Base-by-base conservation (phyloP, 805 yeast genomes). In the Candida gorgasii region DNA sequence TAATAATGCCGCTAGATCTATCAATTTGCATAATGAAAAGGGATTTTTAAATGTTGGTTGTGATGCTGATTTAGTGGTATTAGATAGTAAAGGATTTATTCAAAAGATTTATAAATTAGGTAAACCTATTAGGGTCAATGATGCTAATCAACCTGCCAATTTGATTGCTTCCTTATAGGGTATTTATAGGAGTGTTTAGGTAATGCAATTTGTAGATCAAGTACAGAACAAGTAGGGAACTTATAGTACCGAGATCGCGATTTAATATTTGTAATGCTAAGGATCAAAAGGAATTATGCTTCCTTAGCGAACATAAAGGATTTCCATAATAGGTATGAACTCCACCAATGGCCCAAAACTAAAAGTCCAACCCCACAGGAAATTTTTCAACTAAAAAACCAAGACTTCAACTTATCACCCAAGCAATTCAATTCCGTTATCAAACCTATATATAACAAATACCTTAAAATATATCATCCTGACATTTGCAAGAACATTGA, bases 381-480 rank as follows among this genome's bases (percentile, higher is more conserved):
- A 24, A 72, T 89, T 3, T 76, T 89, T 43, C 39, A 43, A 20
- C 34, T 62, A 15, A 26, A 43, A 4, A 57, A 57, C 17, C 60
- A 74, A 32, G 73, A 73, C 42, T 59, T 59, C 38, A 59, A 52
- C 8, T 48, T 58, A 22, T 61, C 83, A 38, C 78, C 78, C 46
- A 48, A 63, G 18, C 73, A 73, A 34, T 85, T 83, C 54, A 78
- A 75, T 50, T 69, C 76, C 40, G 65, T 79, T 5, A 47, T 70
- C 19, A 65, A 66, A 43, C 22, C 48, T 4, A 61, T 48, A 18
- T 69, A 70, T 50, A 51, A 57, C 38, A 61, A 61, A 38, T 65
- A 53, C 36, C 89, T 89, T 8, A 86, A 85, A 59, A 56, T 81
- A 8, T 89, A 89, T 53, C 97, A 89, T 58, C 97, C 97, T 0